Base-by-base conservation (phyloP, 495 filamentous ascomycete species). In the Hyaloscypha bicolor region DNA sequence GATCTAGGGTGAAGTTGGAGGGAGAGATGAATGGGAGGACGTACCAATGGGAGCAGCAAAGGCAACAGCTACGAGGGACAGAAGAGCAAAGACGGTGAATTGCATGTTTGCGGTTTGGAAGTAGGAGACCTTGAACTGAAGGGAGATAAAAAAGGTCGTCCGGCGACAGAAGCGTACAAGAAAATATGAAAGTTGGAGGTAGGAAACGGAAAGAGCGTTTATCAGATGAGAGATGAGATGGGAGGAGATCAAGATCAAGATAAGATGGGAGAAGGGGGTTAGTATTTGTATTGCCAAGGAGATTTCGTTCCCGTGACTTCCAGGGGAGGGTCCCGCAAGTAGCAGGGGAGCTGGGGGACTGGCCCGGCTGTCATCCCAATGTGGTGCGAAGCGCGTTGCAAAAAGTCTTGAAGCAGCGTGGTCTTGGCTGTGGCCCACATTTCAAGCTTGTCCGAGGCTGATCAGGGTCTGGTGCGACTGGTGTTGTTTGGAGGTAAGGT, bases 81-180 rank as follows among this genome's bases (percentile, higher is more conserved):
- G 75, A 74, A 84, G 66, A 67, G 84, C 60, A 71, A 77, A 66
- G 69, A 80, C 30, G 32, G 78, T 76, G 78, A 80, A 80, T 80
- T 86, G 81, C 83, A 86, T 86, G 68, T 77, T 84, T 79, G 76
- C 74, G 72, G 65, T 61, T 69, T 25, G 25, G 2, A 25, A 39
- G 22, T 62, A 67, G 63, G 59, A 64, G 60, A 66, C 37, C 62
- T 59, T 52, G 45, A 71, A 55, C 51, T 69, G 60, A 68, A 68
- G 21, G 32, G 70, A 56, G 30, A 64, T n/a, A n/a, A 51, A 31
- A 59, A 75, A 76, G 73, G 80, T 82, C 80, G 80, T 76, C 80
- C 80, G 79, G 80, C 80, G 80, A 82, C 80, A 74, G 76, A 70
- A 48, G 70, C 70, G 9, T 59, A 48, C 6, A 60, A 37, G 62